Conservation (phyloP, 805 yeast genomes). For the Cyberlindnera meyerae region DNA sequence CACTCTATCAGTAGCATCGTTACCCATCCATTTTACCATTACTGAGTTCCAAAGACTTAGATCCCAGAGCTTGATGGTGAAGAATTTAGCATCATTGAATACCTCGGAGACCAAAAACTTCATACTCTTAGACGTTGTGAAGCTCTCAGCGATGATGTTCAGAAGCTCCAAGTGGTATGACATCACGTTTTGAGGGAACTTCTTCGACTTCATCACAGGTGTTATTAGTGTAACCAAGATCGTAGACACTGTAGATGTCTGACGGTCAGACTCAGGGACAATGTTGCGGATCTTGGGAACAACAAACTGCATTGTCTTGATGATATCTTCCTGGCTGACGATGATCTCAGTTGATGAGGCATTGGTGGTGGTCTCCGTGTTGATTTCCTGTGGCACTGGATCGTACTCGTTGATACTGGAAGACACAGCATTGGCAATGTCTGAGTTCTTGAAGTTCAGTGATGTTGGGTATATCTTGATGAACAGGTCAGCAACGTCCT, state of each 20-base stretch:
- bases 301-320: constrained; percentile 36
- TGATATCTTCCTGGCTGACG: constrained; percentile 38
- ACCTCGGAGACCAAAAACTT: constrained; percentile 57
- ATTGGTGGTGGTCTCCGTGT: constrained; percentile 16
- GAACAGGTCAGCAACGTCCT: constrained; percentile 48
- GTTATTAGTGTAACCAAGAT: constrained; percentile 49
- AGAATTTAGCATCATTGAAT: constrained; percentile 56
- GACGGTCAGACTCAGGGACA: constrained; percentile 57
- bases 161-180: constrained; percentile 42
- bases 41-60: constrained; percentile 48
- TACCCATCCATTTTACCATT: constrained; percentile 57
- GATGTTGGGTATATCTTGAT: constrained; percentile 31
- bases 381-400: constrained; percentile 5
- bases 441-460: constrained; percentile 22
- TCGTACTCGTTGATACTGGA: constrained; percentile 7
- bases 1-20: constrained; percentile 53
- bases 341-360: constrained; percentile 10
- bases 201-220: constrained; percentile 48
- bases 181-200: constrained; percentile 35
- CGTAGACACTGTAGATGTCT: constrained; percentile 41
- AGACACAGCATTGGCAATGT: constrained; percentile 14
- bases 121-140: constrained; percentile 50
- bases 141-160: constrained; percentile 24
- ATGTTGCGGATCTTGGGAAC: constrained; percentile 23
- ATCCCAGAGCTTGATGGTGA: constrained; percentile 32